These are phyloP conservation scores for Phytophthora tubulina DNA, from an alignment of 352 stramenopile genomes.

Conservation along the genomic window DNA sequence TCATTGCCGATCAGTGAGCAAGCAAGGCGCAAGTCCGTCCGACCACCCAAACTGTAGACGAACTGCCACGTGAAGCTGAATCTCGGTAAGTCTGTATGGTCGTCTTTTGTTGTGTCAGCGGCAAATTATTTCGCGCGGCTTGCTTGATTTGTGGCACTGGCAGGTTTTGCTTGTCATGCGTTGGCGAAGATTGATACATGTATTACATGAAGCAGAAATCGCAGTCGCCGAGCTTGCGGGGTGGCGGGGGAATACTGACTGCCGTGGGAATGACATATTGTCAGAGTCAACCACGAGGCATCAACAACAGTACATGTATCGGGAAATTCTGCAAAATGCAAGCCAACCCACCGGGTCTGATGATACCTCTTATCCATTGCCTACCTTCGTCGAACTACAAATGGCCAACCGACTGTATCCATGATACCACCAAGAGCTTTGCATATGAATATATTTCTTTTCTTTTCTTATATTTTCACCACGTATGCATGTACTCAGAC, in stretches of 20 bases:
- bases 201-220: background rate
- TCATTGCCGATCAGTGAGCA: slow-evolving; percentile 25
- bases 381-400: too few relatives aligned
- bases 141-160: slow-evolving; percentile 8
- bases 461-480: slow-evolving; percentile 37
- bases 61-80: slow-evolving; percentile 18
- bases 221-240: background rate
- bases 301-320: too few relatives aligned
- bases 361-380: too few relatives aligned
- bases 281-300: too few relatives aligned
- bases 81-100: background rate
- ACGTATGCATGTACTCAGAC: slow-evolving; percentile 36
- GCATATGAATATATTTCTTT: slow-evolving; percentile 4
- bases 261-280: background rate
- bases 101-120: slow-evolving; percentile 39
- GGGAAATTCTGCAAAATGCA: too few relatives aligned
- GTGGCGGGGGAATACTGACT: slow-evolving; percentile 1
- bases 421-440: too few relatives aligned
- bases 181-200: background rate
- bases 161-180: background rate
- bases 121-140: slow-evolving; percentile 38
- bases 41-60: slow-evolving; percentile 39
- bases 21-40: slow-evolving; percentile 26
- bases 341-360: too few relatives aligned
- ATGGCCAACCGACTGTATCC: too few relatives aligned